Percentiles rank a stretch among this genome's conserved stretches.
Conservation (phyloP, 306 rosid species). For the Arachis hypogaea region DNA sequence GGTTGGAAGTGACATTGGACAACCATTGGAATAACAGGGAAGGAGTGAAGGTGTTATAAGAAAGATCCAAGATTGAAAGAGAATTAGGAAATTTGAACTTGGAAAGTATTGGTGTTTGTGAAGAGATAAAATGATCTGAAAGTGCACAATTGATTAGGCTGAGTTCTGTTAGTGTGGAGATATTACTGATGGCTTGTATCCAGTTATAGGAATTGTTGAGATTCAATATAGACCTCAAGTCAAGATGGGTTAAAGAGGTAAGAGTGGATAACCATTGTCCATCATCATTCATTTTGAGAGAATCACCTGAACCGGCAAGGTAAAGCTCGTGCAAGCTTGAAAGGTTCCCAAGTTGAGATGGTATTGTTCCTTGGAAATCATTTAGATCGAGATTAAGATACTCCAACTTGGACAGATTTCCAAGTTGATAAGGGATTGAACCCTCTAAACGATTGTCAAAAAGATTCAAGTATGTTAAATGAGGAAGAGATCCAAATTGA, state of each 20-base stretch:
- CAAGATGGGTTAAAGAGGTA: too few relatives aligned
- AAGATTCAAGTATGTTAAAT: conserved; percentile 32
- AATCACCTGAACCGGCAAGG: not conserved
- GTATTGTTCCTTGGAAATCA: not conserved
- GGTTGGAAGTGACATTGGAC: not conserved
- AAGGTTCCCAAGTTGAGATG: conserved; percentile 43
- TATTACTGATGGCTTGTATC: too few relatives aligned
- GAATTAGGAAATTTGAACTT: conserved; percentile 28
- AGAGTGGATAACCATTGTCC: too few relatives aligned
- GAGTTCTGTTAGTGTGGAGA: not conserved
- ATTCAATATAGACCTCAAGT: too few relatives aligned
- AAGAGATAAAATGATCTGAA: conserved; percentile 9
- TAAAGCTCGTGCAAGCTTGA: conserved; percentile 30
- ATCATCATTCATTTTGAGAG: too few relatives aligned
- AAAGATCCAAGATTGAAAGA: conserved; percentile 14
- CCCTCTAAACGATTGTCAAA: not conserved
- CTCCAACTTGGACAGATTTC: conserved; percentile 24
- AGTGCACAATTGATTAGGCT: not conserved
- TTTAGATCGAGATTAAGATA: conserved; percentile 7
- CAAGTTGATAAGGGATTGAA: conserved; percentile 25
- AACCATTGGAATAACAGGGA: conserved; percentile 28
- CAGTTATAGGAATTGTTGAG: too few relatives aligned
- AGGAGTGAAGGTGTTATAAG: not conserved
- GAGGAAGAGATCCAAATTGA: conserved; percentile 32
- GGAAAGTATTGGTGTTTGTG: not conserved